Evolutionary conservation across 2,329 filamentous ascomycete species (phyloP).

Genomic region (Exophiala mesophila): DNA sequence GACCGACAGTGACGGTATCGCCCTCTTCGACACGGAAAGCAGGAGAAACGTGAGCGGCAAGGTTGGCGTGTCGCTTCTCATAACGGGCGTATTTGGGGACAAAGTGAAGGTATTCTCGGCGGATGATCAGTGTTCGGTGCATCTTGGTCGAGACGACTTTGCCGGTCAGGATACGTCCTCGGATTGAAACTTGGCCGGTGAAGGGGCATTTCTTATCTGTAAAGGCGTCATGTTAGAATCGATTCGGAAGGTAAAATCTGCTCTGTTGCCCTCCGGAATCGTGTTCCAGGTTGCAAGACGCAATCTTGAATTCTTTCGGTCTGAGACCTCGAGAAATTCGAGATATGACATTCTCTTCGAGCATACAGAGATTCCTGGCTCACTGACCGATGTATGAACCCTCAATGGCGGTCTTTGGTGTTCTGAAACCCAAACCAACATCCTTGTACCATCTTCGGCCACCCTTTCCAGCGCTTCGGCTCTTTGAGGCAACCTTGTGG

Average conservation of each 20-base stretch:
- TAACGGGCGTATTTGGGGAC: constrained; percentile 99
- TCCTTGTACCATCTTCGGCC: constrained; percentile 99
- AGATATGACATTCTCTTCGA: too few species aligned
- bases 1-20: constrained; percentile 98
- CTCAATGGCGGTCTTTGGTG: constrained; percentile 97
- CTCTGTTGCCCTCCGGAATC: too few species aligned
- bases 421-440: constrained; percentile 98
- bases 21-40: constrained; percentile 99
- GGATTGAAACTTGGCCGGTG: constrained; percentile 98
- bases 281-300: too few species aligned
- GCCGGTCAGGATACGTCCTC: constrained; percentile 99
- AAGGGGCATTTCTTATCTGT: constrained; percentile 99
- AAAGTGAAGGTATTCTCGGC: constrained; percentile 99
- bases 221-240: constrained; percentile 17
- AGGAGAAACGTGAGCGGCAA: constrained; percentile 96
- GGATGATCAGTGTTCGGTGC: constrained; percentile 99
- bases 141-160: constrained; percentile 99
- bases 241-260: too few species aligned
- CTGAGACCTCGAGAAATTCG: too few species aligned
- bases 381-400: constrained; percentile 95
- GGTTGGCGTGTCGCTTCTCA: constrained; percentile 99
- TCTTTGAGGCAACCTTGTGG: constrained; percentile 83
- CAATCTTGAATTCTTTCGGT: too few species aligned
- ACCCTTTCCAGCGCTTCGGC: constrained; percentile 78
- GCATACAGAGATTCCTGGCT: too few species aligned